Base-by-base conservation (phyloP, 495 filamentous ascomycete genomes). In the Xylaria bambusicola region DNA sequence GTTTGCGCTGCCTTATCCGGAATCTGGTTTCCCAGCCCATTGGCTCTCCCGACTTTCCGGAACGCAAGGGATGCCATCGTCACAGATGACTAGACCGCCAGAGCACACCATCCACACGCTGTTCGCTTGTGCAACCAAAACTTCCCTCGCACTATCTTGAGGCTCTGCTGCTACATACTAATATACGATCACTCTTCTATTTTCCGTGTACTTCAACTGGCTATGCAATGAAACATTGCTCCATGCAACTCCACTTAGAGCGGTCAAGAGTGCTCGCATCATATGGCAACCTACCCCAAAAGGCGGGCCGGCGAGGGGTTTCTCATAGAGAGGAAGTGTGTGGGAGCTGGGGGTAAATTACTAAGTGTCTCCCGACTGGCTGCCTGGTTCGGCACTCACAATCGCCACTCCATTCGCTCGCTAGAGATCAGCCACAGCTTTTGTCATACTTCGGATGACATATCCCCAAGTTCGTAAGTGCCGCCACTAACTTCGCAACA, bases 211-310 rank as follows among this genome's bases (percentile, higher is more conserved):
- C 27, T 29, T 36, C 29, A 23, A 38, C 36, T 7, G 23, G 15
- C 47, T 21, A 59, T 44, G 48, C 23, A 52, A 59, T 36, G 48
- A 27, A 18, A 45, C 57, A 15, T 17, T 15, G n/a, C n/a, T 29
- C 48, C 38, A 52, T 53, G 57, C n/a, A 46, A 60, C 57, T 53
- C 21, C 18, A 20, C 5, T 18, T 13, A 40, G 15, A 23, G 57
- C 57, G 57, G 57, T 59, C 38, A 60, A 50, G 40, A 10, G 17
- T 27, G 35, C 45, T 45, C n/a, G n/a, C n/a, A n/a, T n/a, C 29
- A 33, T 33, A 5, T 10, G 29, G 29, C 10, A 33, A 33, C 29
- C 10, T 60, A 60, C 57, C 57, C 57, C 57, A 60, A 60, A 53
- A 6, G 57, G 48, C 57, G 57, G 57, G 52, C 23, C 7, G 56